Conservation (phyloP, 129 eudicot genomes). For the sunflower (Helianthus annuus) region HanXRQr2.0-SUNRISE NC_035435.2:121167548-121168047, state of each 20-base stretch:
- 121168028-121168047: slow-evolving; percentile 26
- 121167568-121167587: slow-evolving; percentile 36
- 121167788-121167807: slow-evolving; percentile 65
- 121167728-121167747: background rate
- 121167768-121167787: slow-evolving; percentile 25
- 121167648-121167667: slow-evolving; percentile 89
- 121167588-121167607: slow-evolving; percentile 88
- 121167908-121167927: slow-evolving; percentile 93
- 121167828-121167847: slow-evolving; percentile 52
- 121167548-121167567: background rate
- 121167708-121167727: background rate
- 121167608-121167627: slow-evolving; percentile 85
- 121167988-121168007: too few relatives aligned
- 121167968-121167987: background rate
- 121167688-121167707: slow-evolving; percentile 55
- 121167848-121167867: slow-evolving; percentile 61
- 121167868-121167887: slow-evolving; percentile 90
- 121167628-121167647: slow-evolving; percentile 76
- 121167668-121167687: slow-evolving; percentile 86
- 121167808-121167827: slow-evolving; percentile 74
- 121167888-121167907: slow-evolving; percentile 81
- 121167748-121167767: background rate
- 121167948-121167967: slow-evolving; percentile 86
- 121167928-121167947: slow-evolving; percentile 99
- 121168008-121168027: background rate